A percentile compares a stretch with the other conserved stretches of the same genome.
phyloP scores from a whole-genome alignment of 352 stramenopile genomes.

The Globisporangium recalcitrans region DNA sequence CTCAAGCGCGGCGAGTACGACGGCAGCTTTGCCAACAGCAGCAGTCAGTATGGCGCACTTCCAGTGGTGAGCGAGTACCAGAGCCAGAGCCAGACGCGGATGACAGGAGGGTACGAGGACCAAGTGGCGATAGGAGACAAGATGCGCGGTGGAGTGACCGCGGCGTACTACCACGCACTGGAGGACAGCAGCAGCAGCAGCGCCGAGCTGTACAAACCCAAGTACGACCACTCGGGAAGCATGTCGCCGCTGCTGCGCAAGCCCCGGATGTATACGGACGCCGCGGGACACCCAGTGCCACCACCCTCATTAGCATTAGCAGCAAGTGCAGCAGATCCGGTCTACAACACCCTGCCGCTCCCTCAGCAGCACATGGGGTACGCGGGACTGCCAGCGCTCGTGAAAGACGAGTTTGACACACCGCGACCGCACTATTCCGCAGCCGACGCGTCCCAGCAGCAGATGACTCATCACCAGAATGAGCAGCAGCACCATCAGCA shows the following conservation, averaged over 20 bases:
- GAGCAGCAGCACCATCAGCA: constrained; percentile 4
- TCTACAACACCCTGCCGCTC: not conserved
- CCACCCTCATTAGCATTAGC: not conserved
- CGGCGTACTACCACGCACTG: constrained; percentile 1
- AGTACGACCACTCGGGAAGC: constrained; percentile 10
- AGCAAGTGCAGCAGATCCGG: not conserved
- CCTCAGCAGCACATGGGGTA: constrained; percentile 3
- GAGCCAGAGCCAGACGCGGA: not conserved
- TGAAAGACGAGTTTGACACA: constrained; percentile 9
- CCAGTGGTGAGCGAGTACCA: not conserved
- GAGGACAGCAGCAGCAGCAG: constrained; percentile 6
- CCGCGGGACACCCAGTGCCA: not conserved
- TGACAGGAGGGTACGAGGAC: constrained; percentile 6
- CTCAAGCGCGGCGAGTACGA: constrained; percentile 2
- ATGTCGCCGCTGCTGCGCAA: constrained; percentile 18
- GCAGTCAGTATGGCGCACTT: not conserved
- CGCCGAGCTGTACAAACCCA: constrained; percentile 11
- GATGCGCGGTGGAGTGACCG: not conserved
- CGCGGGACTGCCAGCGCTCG: not conserved
- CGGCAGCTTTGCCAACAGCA: not conserved
- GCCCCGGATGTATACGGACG: constrained; percentile 6
- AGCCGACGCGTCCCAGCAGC: constrained; percentile 1
- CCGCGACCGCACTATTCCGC: not conserved
- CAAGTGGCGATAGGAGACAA: not conserved
- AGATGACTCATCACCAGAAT: not conserved